Base-by-base conservation (phyloP, 139 green algal species). In the Zygnema cylindricum region DNA sequence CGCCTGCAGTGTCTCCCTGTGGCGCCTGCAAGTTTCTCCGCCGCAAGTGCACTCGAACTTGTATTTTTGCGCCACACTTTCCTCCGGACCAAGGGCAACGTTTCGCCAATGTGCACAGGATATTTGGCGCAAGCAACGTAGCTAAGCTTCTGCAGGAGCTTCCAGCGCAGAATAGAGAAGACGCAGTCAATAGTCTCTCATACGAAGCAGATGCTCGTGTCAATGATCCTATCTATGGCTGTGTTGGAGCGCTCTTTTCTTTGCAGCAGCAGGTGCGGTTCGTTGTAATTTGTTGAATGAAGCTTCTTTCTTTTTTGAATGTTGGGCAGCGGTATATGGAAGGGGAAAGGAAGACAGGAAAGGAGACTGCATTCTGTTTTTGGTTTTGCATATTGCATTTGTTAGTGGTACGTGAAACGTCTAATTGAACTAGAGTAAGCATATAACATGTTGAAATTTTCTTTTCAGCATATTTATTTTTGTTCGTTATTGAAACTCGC, bases 211-310 rank as follows among this genome's bases (percentile, higher is more conserved):
- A 91, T 21, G 86, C 86, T 22, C 25, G 86, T 1, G 82, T 91
- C 81, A 91, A 55, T 21, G 86, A 91, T 84, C 86, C 86, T 0
- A 77, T 91, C 7, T 91, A 91, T 40, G 86, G 86, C 35, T 91
- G 86, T 77, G 86, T 91, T 1, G 86, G 86, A 25, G 86, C 86
- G n/a, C 30, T 91, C 32, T 91, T 75, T 38, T 35, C 36, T 23
- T 43, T 91, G 79, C 86, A 91, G 33, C 86, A 91, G 40, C 86
- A 91, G 81, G 86, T 90, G n/a, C n/a, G n/a, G n/a, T n/a, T n/a
- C n/a, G n/a, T n/a, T n/a, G n/a, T n/a, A n/a, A n/a, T n/a, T n/a
- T n/a, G n/a, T n/a, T n/a, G n/a, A n/a, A n/a, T n/a, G n/a, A n/a
- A n/a, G n/a, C n/a, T n/a, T n/a, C n/a, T n/a, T n/a, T n/a, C n/a